Evolutionary conservation across 1,139 yeast genomes (phyloP), one percentile per base, ranked within the genome.

Genomic region (Yamadazyma taylorii): DNA sequence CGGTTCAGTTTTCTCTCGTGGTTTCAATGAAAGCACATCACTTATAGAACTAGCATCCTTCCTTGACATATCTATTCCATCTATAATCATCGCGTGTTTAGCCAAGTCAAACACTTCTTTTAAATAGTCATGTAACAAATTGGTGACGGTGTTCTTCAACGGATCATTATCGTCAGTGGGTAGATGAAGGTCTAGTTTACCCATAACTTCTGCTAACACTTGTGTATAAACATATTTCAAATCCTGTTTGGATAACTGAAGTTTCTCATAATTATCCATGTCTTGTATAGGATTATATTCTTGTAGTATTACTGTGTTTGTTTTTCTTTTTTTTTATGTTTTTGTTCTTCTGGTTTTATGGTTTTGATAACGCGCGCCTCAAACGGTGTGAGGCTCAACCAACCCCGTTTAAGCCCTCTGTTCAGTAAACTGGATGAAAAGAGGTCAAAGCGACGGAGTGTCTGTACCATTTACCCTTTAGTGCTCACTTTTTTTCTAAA

Each of bases 1-100:
- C 0, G 86, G 85, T 51, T 80, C 88, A 12, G 76, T 69, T 43
- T 65, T 70, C 39, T 69, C 73, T 33, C 51, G 53, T 1, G 70
- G 63, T 31, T 58, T 53, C 30, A 66, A 45, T 16, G 64, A 51
- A n/a, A 71, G 45, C 11, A 67, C 33, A 5, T 63, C 66, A 9
- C 42, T 38, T 8, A 59, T 48, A 10, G 40, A 26, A 8, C 38
- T 34, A 15, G 41, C 37, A 25, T 37, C 39, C 21, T 42, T 35
- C 13, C 11, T 14, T 28, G 54, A 43, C 44, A 63, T 49, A 36
- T 65, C 68, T 11, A 56, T 38, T 2, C 78, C 80, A 47, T 78
- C 82, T 7, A 81, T 66, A 3, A 71, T 60, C 43, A 81, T 51
- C 2, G 79, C 75, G 40, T 67, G 58, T 37, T 71, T 66, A 25